Base-by-base conservation (phyloP, 495 filamentous ascomycete species). In the Hypoxylon crocopeplum region DNA sequence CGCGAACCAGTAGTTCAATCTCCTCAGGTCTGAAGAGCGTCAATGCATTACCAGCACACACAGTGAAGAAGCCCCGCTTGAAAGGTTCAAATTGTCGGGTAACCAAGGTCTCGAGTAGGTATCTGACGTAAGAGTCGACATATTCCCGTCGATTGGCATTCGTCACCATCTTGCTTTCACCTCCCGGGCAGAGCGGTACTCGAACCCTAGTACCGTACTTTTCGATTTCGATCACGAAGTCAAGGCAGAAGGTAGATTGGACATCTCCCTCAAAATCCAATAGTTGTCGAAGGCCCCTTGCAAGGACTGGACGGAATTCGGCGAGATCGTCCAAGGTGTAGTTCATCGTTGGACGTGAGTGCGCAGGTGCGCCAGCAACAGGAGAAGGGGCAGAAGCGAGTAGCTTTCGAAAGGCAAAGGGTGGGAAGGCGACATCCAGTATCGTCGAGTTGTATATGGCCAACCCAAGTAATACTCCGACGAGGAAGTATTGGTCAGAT, bases 361-460 rank as follows among this genome's bases (percentile, higher is more conserved):
- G 83, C 19, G 79, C 79, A 13, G 79, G 72, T 47, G 79, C 77
- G 11, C 83, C 75, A 7, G 75, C 77, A 21, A 71, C 76, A 6
- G 81, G 76, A 12, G 75, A 72, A 5, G 90, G 87, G 5, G 86
- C 87, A 13, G 88, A 81, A 13, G 88, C 87, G 37, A 97, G 78
- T 21, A 97, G 77, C 72, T 96, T 97, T 59, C 90, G 86, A 70
- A 97, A 98, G 1, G 88, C 87, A 69, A 96, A 96, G n/a, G 93
- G 92, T 3, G 93, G 93, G 12, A 98, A 78, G 7, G 90, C 88
- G 39, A 98, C 82, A 66, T 98, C 93, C 5, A 98, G 80, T 63
- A 98, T 97, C 1, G 91, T 98, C 1, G 91, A 95, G 72, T 98
- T 97, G 77, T 98, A 96, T 63, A 98, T 96, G 15, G 93, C 93